Percentiles rank a stretch among this genome's conserved stretches.
Conservation (phyloP, 805 yeast species). For the Groenewaldozyma tartarivorans region DNA sequence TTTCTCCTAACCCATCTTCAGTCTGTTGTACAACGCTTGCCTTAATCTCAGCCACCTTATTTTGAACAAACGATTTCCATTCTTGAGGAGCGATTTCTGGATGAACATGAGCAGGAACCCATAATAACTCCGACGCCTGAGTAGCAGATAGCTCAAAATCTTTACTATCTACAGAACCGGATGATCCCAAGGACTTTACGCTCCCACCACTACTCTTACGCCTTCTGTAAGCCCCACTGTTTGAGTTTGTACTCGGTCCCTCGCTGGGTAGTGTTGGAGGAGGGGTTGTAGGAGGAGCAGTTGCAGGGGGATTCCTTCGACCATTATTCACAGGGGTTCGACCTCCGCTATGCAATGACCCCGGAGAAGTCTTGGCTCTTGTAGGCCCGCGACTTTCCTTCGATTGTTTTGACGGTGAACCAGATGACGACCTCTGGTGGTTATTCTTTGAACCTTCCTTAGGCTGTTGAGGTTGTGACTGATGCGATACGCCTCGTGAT, state of each 20-base stretch:
- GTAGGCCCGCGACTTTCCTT: not conserved
- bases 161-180: too few relatives aligned
- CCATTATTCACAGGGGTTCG: not conserved
- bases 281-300: conserved; percentile 6
- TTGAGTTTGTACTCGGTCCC: not conserved
- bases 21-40: conserved; percentile 10
- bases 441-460: not conserved
- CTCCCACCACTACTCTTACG: not conserved
- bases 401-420: not conserved
- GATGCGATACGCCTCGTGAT: too few relatives aligned
- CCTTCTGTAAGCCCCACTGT: not conserved
- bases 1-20: conserved; percentile 1
- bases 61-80: conserved; percentile 34
- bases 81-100: conserved; percentile 94
- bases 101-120: conserved; percentile 95
- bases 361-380: not conserved
- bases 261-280: not conserved
- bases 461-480: not conserved
- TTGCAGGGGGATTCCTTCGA: not conserved
- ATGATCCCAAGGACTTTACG: not conserved
- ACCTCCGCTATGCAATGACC: too few relatives aligned
- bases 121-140: conserved; percentile 37
- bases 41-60: conserved; percentile 29
- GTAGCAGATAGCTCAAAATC: conserved; percentile 6
- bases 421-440: too few relatives aligned